These are phyloP conservation scores for Arthrobotrys entomopaga DNA, from an alignment of 2,329 filamentous ascomycete genomes.

Conservation along the genomic window DNA sequence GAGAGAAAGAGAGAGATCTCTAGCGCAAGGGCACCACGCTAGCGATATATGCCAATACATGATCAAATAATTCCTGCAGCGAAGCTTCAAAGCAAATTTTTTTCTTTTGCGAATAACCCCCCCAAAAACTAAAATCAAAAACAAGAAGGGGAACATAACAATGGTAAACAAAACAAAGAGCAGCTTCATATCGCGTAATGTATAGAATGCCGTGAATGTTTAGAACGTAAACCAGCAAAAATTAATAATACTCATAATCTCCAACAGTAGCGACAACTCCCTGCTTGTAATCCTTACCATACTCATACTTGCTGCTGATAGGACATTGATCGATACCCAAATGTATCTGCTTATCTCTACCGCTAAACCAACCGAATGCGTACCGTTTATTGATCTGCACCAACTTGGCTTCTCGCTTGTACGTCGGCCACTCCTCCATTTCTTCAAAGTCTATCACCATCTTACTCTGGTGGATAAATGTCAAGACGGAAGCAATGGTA, in stretches of 20 bases:
- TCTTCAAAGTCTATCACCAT: conserved; percentile 81
- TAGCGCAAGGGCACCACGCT: conserved; percentile 10
- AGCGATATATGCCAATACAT: conserved; percentile 1
- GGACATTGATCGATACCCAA: conserved; percentile 75
- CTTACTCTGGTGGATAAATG: conserved; percentile 81
- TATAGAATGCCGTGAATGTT: too few species aligned
- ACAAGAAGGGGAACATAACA: conserved; percentile 7
- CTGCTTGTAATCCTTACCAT: conserved; percentile 53
- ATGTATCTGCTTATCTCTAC: conserved; percentile 77
- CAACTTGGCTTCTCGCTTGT: conserved; percentile 72
- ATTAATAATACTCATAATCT: conserved; percentile 52
- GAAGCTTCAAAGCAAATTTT: conserved; percentile 6
- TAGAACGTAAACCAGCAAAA: conserved; percentile 2
- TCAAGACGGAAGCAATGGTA: conserved; percentile 79
- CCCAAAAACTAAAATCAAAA: not conserved
- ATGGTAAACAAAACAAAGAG: not conserved
- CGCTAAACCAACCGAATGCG: conserved; percentile 79
- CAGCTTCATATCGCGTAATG: not conserved
- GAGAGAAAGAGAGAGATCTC: not conserved
- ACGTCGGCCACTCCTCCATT: conserved; percentile 72
- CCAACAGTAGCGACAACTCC: conserved; percentile 45
- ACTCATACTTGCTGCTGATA: conserved; percentile 47
- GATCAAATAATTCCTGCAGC: too few species aligned
- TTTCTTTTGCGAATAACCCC: not conserved
- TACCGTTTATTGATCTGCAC: conserved; percentile 74